Evolutionary conservation across 2,329 filamentous ascomycete genomes (phyloP), one percentile per base, ranked within the genome.

Genomic region (Penicillium sp.): DNA sequence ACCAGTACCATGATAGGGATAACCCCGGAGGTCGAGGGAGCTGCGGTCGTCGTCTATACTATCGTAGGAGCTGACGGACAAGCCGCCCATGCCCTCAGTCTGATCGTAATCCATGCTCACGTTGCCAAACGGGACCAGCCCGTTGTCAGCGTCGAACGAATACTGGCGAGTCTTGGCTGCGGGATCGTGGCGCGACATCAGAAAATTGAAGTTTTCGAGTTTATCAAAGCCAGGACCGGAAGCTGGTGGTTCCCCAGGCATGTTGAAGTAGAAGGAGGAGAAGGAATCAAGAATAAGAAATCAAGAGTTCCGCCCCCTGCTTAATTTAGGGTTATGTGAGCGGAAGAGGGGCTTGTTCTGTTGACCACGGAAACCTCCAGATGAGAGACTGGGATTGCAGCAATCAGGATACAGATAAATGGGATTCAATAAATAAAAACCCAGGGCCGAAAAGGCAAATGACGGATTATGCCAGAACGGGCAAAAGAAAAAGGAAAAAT

Each of bases 31-130:
- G 66, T 75, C 72, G 52, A 75, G 64, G 21, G 71, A 68, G 47
- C 59, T 68, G 55, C 70, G 71, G 40, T 75, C 72, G 57, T 75
- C 72, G 16, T 75, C 72, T 55, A 75, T 68, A 54, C 71, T 74
- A 46, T 75, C 72, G 57, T 75, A 75, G 32, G 72, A 75, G 58
- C 72, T 75, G 62, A 75, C 72, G 29, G 72, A 75, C 10, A 75
- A 56, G 21, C 72, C 72, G 31, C 72, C 72, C 65, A 75, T 67
- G 47, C 72, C 72, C 51, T 75, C 72, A 2, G 72, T 75, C 50
- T 73, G 72, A 47, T 75, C 72, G 52, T 74, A 74, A 50, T 75
- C 70, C 69, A 74, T 71, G 49, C 65, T 69, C 56, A 68, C 56
- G 49, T 68, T 71, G 55, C 66, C 56, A 43, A 69, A 63, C 29